These are phyloP conservation scores for Penicillium simplicissimum DNA, from an alignment of 495 filamentous ascomycete genomes.

Conservation along the genomic window DNA sequence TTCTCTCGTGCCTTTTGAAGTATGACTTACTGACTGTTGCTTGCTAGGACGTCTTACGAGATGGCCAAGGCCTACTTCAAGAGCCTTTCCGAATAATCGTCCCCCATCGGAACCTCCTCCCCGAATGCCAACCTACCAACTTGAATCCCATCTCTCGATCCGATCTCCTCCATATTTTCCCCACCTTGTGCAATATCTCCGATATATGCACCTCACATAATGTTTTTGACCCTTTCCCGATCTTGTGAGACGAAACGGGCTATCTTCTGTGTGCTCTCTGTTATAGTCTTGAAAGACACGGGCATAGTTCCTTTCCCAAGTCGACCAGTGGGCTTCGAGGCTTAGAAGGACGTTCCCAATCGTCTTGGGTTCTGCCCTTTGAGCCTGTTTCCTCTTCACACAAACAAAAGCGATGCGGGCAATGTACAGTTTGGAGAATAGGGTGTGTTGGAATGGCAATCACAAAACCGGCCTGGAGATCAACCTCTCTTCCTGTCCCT, in stretches of 20 bases:
- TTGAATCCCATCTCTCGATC: slow-evolving; percentile 11
- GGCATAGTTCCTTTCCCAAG: slow-evolving; percentile 19
- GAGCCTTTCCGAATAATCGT: slow-evolving; percentile 33
- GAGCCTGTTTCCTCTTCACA: slow-evolving; percentile 13
- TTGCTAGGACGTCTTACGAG: slow-evolving; percentile 71
- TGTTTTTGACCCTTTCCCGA: slow-evolving; percentile 10
- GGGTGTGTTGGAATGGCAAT: slow-evolving; percentile 9
- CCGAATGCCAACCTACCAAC: slow-evolving; percentile 15
- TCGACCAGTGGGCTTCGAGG: slow-evolving; percentile 6
- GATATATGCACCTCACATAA: slow-evolving; percentile 15
- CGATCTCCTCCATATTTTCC: slow-evolving; percentile 4
- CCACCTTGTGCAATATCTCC: slow-evolving; percentile 6
- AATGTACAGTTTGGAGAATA: slow-evolving; percentile 31
- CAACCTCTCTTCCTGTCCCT: slow-evolving; percentile 10
- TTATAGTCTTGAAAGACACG: slow-evolving; percentile 3
- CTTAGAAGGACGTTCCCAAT: slow-evolving; percentile 9
- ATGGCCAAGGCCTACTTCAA: slow-evolving; percentile 78
- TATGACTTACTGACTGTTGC: slow-evolving; percentile 20
- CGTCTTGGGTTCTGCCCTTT: neutral
- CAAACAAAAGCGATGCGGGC: slow-evolving; percentile 26
- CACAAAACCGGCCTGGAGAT: slow-evolving; percentile 19
- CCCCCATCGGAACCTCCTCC: slow-evolving; percentile 4
- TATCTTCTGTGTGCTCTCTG: slow-evolving; percentile 15
- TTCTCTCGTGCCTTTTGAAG: neutral
- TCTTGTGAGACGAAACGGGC: slow-evolving; percentile 18